Evolutionary conservation across 2,329 filamentous ascomycete genomes (phyloP).

Genomic region (Colletotrichum simmondsii): DNA sequence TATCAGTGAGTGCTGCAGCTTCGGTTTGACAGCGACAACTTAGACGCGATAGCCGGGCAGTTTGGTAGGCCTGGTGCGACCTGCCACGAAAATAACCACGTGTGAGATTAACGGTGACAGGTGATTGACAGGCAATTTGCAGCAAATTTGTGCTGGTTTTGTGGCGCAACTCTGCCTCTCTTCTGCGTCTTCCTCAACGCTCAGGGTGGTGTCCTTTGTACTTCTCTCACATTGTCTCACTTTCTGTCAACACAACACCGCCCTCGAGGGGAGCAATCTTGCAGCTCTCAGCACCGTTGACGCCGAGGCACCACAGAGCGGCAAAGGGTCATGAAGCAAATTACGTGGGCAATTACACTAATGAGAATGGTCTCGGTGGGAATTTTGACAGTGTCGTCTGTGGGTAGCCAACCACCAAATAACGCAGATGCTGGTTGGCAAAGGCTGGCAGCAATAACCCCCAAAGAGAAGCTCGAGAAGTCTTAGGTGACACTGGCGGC

Average conservation of each 20-base stretch:
- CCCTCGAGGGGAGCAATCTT: slow-evolving; percentile 1
- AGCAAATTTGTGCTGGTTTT: not conserved
- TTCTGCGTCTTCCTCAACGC: not conserved
- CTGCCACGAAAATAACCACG: not conserved
- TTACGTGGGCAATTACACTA: slow-evolving; percentile 12
- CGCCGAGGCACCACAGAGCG: not conserved
- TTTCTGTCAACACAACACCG: not conserved
- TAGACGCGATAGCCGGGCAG: slow-evolving; percentile 1
- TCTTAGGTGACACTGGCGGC: slow-evolving; percentile 21
- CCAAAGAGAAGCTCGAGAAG: slow-evolving; percentile 1
- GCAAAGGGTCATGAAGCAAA: slow-evolving; percentile 5
- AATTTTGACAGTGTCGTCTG: slow-evolving; percentile 11
- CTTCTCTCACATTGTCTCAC: not conserved
- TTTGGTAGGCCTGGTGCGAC: not conserved
- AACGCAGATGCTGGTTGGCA: not conserved
- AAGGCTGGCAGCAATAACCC: not conserved
- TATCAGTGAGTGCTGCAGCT: not conserved
- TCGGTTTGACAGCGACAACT: not conserved
- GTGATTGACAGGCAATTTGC: not conserved
- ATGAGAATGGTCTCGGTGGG: not conserved
- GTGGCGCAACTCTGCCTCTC: not conserved
- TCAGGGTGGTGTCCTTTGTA: not conserved
- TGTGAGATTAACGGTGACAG: not conserved
- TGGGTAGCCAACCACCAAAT: not conserved
- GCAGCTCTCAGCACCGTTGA: not conserved